A percentile compares a stretch with the other conserved stretches of the same genome.
phyloP scores from a whole-genome alignment of 2,329 filamentous ascomycete genomes.

The Rutstroemia sp. region DNA sequence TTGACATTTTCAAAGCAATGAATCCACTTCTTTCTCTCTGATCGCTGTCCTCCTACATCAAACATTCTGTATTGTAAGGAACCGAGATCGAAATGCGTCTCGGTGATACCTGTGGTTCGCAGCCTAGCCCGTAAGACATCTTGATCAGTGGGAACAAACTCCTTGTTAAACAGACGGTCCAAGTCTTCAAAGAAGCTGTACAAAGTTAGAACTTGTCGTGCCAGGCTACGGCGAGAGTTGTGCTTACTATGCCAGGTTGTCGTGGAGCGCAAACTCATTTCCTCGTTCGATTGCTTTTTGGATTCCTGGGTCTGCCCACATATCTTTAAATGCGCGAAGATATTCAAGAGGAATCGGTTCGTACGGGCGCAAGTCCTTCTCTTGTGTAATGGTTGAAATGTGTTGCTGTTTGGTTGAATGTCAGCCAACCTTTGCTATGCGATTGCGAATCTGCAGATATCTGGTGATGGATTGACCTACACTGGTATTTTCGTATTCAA shows the following conservation, averaged over 20 bases:
- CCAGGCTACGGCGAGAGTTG: not conserved
- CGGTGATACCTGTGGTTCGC: constrained; percentile 90
- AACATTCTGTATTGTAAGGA: constrained; percentile 92
- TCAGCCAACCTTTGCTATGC: constrained; percentile 1
- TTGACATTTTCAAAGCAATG: constrained; percentile 76
- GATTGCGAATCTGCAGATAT: not conserved
- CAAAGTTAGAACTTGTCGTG: constrained; percentile 9
- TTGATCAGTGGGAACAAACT: constrained; percentile 87
- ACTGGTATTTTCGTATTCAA: constrained; percentile 72
- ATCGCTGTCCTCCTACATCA: constrained; percentile 67
- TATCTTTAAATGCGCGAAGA: constrained; percentile 69
- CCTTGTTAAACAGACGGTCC: constrained; percentile 65
- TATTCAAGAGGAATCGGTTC: constrained; percentile 75
- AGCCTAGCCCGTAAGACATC: constrained; percentile 86
- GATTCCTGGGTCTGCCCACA: constrained; percentile 81
- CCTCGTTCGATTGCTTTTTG: constrained; percentile 85
- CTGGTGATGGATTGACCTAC: constrained; percentile 40
- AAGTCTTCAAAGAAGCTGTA: constrained; percentile 74
- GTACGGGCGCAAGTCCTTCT: constrained; percentile 75
- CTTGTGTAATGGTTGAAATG: constrained; percentile 68
- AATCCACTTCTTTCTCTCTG: constrained; percentile 74
- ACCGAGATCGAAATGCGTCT: constrained; percentile 87
- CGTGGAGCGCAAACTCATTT: constrained; percentile 93
- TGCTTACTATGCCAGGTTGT: constrained; percentile 87
- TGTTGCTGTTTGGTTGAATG: constrained; percentile 50